phyloP scores from a whole-genome alignment of 23 red algal species.

The Agarophyton chilense region DNA sequence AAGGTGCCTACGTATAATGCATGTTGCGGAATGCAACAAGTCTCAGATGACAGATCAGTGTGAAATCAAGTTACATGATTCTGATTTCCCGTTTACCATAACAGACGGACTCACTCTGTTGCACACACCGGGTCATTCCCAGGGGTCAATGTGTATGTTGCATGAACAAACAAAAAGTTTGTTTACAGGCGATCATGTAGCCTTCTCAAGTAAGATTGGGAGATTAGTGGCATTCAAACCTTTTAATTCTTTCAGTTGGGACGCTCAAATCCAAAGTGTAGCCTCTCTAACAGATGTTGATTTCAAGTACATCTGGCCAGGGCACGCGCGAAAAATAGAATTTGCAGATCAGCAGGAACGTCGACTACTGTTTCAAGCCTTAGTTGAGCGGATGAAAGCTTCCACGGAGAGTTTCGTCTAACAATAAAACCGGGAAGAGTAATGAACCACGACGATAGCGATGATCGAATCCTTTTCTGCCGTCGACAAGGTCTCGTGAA shows the following conservation, averaged over 20 bases:
- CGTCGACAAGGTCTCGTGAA: no score
- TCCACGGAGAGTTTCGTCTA: background rate
- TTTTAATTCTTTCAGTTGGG: slow-evolving; percentile 35
- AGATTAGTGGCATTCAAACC: slow-evolving; percentile 42
- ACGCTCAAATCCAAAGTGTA: slow-evolving; percentile 45
- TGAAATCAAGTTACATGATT: slow-evolving; percentile 65
- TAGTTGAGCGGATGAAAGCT: background rate
- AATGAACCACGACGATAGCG: background rate
- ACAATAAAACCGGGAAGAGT: background rate
- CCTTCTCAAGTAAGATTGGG: slow-evolving; percentile 20
- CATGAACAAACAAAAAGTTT: slow-evolving; percentile 47
- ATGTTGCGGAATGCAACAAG: slow-evolving; percentile 59
- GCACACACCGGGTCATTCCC: slow-evolving; percentile 77
- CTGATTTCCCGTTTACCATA: slow-evolving; percentile 44
- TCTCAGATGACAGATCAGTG: slow-evolving; percentile 58
- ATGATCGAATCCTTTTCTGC: no score
- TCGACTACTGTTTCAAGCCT: background rate
- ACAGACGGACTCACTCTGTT: slow-evolving; percentile 53
- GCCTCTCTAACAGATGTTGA: slow-evolving; percentile 14
- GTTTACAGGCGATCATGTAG: slow-evolving; percentile 83
- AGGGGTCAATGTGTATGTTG: slow-evolving; percentile 58
- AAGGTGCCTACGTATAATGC: slow-evolving; percentile 67
- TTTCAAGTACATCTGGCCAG: slow-evolving; percentile 63
- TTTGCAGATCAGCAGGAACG: slow-evolving; percentile 28
- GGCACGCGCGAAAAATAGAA: slow-evolving; percentile 65